These are phyloP conservation scores for Rhytidiadelphus loreus DNA, from an alignment of 225 moss, liverwort and hornwort genomes.

Conservation along the genomic window DNA sequence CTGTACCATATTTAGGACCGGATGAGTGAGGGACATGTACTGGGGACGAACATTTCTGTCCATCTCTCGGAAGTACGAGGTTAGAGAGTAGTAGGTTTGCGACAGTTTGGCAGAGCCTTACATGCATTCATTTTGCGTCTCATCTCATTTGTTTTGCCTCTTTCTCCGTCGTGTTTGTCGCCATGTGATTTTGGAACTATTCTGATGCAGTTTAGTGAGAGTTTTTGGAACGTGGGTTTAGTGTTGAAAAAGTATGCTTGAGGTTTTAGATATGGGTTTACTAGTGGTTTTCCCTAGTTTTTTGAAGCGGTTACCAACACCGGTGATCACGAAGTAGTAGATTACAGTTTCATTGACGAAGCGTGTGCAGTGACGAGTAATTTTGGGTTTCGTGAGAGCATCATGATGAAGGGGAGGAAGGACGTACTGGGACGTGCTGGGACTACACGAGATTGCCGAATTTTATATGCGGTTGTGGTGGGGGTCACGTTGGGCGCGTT, in stretches of 20 bases:
- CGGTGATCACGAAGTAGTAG: neutral
- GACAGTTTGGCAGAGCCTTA: neutral
- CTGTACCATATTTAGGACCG: neutral
- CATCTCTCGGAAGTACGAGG: neutral
- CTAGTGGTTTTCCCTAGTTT: neutral
- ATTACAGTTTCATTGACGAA: neutral
- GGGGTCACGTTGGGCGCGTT: conserved; percentile 50
- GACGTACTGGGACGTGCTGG: conserved; percentile 26
- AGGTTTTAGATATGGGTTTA: neutral
- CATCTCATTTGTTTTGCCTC: neutral
- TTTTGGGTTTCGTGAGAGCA: neutral
- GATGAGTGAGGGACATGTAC: neutral
- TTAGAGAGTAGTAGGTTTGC: neutral
- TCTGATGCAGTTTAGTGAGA: neutral
- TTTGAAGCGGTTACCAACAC: neutral
- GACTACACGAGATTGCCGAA: conserved; percentile 27
- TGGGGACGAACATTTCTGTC: neutral
- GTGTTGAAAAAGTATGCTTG: neutral
- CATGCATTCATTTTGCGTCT: neutral
- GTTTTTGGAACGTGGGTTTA: neutral
- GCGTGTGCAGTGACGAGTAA: neutral
- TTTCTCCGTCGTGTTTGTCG: neutral
- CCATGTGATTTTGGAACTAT: neutral
- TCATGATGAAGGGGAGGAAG: conserved; percentile 66
- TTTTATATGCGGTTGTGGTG: conserved; percentile 39